Percentiles rank a stretch among this genome's conserved stretches.
Conservation (phyloP, 169 alveolate genomes). For the Babesia sp. region DNA sequence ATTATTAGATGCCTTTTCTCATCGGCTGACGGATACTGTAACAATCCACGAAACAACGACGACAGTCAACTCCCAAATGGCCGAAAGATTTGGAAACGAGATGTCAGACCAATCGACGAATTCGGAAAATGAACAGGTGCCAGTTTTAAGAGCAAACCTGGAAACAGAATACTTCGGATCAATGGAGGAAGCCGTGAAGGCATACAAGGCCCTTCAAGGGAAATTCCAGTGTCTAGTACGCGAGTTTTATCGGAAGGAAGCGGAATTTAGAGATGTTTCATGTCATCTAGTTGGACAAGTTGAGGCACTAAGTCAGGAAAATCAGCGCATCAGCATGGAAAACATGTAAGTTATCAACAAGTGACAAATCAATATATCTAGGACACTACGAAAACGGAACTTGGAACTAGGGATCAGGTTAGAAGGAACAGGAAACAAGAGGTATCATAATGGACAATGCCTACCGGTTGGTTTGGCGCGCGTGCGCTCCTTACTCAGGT, state of each 20-base stretch:
- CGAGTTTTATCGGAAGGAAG: conserved; percentile 47
- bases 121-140: background rate
- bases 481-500: conserved; percentile 3
- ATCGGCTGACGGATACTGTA: background rate
- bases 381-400: conserved; percentile 15
- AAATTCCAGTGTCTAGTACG: conserved; percentile 51
- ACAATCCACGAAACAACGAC: background rate
- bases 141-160: background rate
- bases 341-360: conserved; percentile 17
- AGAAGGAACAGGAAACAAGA: background rate
- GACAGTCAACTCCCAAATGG: background rate
- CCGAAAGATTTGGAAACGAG: background rate
- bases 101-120: background rate
- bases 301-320: conserved; percentile 30
- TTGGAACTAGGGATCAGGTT: conserved; percentile 12
- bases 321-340: conserved; percentile 31
- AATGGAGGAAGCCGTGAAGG: conserved; percentile 23
- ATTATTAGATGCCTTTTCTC: background rate
- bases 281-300: conserved; percentile 16
- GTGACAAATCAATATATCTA: background rate
- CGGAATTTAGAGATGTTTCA: conserved; percentile 8
- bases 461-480: conserved; percentile 31
- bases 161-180: conserved; percentile 9
- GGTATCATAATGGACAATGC: background rate
- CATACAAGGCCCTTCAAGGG: conserved; percentile 37